These are phyloP conservation scores for Nyctanthes arbortristis DNA, from an alignment of 257 asterid species.

Conservation along the genomic window DNA sequence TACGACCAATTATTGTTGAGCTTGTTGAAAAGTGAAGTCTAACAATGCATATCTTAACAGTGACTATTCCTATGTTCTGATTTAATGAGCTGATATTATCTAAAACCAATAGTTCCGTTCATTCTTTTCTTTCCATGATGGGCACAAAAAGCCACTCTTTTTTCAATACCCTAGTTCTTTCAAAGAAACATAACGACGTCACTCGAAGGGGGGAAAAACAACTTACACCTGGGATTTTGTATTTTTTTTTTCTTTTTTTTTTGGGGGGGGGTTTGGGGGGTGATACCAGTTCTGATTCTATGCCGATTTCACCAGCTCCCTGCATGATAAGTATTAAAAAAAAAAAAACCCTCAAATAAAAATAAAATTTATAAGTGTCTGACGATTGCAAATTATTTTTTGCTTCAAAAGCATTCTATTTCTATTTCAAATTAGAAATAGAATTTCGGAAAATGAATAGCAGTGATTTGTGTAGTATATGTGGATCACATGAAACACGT, in stretches of 20 bases:
- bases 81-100: background rate
- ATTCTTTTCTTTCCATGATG: background rate
- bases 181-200: background rate
- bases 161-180: background rate
- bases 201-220: background rate
- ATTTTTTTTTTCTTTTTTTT: too few species aligned
- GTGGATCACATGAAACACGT: too few species aligned
- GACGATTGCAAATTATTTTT: background rate
- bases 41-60: too few species aligned
- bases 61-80: background rate
- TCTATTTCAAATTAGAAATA: too few species aligned
- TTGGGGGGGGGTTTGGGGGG: too few species aligned
- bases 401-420: too few species aligned
- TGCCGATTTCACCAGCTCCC: conserved; percentile 9
- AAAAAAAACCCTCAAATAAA: background rate
- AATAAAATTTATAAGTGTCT: background rate
- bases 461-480: too few species aligned
- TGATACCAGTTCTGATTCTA: background rate
- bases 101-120: background rate
- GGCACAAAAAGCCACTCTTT: background rate
- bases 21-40: background rate
- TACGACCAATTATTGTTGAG: background rate
- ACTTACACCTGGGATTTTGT: too few species aligned
- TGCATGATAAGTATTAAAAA: background rate
- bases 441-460: too few species aligned